Base-by-base conservation (phyloP, 2,329 filamentous ascomycete genomes). In the Trichoderma guizhouense region DNA sequence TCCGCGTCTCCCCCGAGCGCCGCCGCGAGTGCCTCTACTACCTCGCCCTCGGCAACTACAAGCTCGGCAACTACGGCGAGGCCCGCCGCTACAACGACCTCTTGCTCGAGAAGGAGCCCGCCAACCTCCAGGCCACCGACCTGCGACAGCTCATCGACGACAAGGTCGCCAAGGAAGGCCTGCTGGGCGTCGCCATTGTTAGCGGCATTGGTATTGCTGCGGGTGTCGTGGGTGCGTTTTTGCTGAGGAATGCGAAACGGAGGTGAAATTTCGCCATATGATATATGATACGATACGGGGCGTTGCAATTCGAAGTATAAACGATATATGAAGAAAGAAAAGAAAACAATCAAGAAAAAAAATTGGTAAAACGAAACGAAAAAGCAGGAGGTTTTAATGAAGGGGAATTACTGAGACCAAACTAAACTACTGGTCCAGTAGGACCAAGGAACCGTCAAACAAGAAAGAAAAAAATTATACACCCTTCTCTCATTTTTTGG, bases 1-100 rank as follows among this genome's bases (percentile, higher is more conserved):
- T 98, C 87, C 94, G 95, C 80, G 91, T 91, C 72, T 92, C 94
- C 43, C 94, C 94, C 76, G 96, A 98, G 83, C 93, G 96, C 77
- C 92, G 96, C 79, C 92, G 96, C 79, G 96, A 99, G 87, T 99
- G 96, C 80, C 92, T 99, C 73, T 99, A 98, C 86, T 99, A 99
- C 84, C 91, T 99, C 69, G 96, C 94, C 30, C 89, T 99, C 36
- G 96, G 96, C 74, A 97, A 98, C 86, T 98, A 95, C 89, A 98
- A 98, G 86, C 90, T 99, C 61, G 95, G 95, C 74, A 98, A 98
- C 87, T 99, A 98, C 82, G 94, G 91, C 73, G 96, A 99, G 81
- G 95, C 95, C 73, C 88, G 95, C 78, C 89, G 93, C 79, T 98
- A 98, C 84, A 99, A 99, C 82, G 95, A 98, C 79, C 87, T 95